Base-by-base conservation (phyloP, 148 eudicot species). In the Fagopyrum homotropicum region DNA sequence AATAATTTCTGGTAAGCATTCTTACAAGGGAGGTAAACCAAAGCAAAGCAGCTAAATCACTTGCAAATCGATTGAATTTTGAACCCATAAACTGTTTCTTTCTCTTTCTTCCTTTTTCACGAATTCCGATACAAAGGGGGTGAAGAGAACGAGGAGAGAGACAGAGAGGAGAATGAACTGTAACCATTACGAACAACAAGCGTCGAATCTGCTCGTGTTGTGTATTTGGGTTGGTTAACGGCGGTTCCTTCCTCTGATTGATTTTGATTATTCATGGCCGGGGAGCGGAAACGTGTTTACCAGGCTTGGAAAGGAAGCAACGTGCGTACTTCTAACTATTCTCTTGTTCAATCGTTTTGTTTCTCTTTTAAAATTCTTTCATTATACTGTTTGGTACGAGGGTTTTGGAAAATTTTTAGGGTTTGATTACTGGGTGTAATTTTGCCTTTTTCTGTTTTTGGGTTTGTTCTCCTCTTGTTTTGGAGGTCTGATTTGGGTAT, bases 271-370 rank as follows among this genome's bases (percentile, higher is more conserved):
- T 69, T 22, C 40, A 86, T 86, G 89, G 89, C 81, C 46, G 57
- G 57, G n/a, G 57, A 73, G 75, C 76, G 71, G 16, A 80, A 82
- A 68, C 82, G 89, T 30, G 83, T 84, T 44, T 86, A 82, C 72
- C 80, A 86, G 77, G 84, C 79, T 79, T 87, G 90, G 90, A 87
- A 87, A 75, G 90, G 88, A 75, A 83, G 80, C 77, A 87, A 87
- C 77, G 88, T 88, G 73, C 79, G 86, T 26, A 51, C 56, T 10
- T 60, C 52, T 50, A 2, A 45, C 15, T 44, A 48, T 51, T 29
- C 45, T 16, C 45, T 16, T 55, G 69, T 35, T 54, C n/a, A 30
- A 26, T 35, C 8, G 11, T 52, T 35, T 11, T 45, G 61, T 48
- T 26, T 15, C 29, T 64, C 35, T 48, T 16, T 7, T 22, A 7